Base-by-base conservation (phyloP, 1,139 yeast genomes). In the Cylindricascospora bacillispora region DNA sequence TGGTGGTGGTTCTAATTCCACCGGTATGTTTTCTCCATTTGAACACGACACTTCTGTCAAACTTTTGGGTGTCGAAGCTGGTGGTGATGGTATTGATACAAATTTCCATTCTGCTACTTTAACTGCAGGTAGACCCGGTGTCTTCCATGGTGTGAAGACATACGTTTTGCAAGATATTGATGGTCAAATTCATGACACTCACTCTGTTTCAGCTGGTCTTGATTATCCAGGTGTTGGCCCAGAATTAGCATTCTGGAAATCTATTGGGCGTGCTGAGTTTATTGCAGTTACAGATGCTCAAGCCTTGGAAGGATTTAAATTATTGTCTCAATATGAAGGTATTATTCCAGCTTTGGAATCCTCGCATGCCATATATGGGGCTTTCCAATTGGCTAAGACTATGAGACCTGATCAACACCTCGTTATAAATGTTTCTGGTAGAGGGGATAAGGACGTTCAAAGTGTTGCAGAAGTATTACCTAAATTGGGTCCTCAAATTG, bases 181-280 rank as follows among this genome's bases (percentile, higher is more conserved):
- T 54, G 99, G 99, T 31, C 99, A 89, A 62, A 85, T 89, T 35
- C 93, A 80, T 44, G 98, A 92, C 52, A 89, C 99, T 7, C 97
- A 89, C 56, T 86, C 97, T 16, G 92, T 89, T 26, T 83, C 95
- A 41, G 99, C 99, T 24, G 99, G 99, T 44, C 69, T 89, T 48
- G 99, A 89, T 59, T 89, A 89, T 56, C 99, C 99, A 21, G 99
- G 95, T 57, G 99, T 89, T 31, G 99, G 99, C 26, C 99, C 99
- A 16, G 98, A 89, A 62, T 69, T 89, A 47, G 92, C 98, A 2
- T 73, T 69, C 56, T 89, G 98, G 98, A 89, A 89, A 59, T 75
- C 77, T 34, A 74, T 78, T 38, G 95, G 95, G 15, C 75, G 99
- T 51, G 98, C 93, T 5, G 67, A 78, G 34, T 89, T 89, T 52